Evolutionary conservation across 805 yeast species (phyloP), one percentile per base, ranked within the genome.

Genomic region (Wickerhamiella australiensis): DNA sequence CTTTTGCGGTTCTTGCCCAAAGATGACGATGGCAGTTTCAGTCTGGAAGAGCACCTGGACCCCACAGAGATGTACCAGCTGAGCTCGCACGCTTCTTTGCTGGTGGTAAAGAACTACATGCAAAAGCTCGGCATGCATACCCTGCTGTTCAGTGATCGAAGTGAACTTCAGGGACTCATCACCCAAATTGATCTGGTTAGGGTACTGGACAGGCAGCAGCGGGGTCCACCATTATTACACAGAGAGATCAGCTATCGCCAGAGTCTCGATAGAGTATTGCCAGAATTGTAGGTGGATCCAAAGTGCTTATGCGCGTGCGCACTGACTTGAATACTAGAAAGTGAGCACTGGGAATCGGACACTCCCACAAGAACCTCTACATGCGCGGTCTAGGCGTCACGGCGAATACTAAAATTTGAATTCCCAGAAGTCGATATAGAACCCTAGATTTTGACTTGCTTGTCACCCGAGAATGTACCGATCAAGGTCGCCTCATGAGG

Each of bases 151-250:
- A 46, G 23, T 15, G 44, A 49, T 26, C 23, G 36, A 4, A 42
- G 51, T 31, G 51, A 49, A 26, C 47, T 49, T 3, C 47, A 43
- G 22, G 51, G 51, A 2, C 51, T 49, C 25, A 21, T 49, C 18
- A 42, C 51, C 29, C 51, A 42, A 36, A 27, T 35, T 2, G 51
- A 49, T 36, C 18, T 42, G 22, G 37, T 43, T 15, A 31, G 51
- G 6, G 22, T 42, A 5, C 13, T 36, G 22, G 15, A 23, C 17
- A 20, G 20, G 23, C 13, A 20, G 25, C 37, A 42, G 36, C 13
- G 20, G 17, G 49, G 49, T 20, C 43, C 44, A 7, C 51, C 51
- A 3, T 38, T 49, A n/a, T 18, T 49, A 11, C 42, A 42, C n/a
- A 18, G 51, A 6, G 51, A 48, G 38, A 43, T 49, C 37, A 49